Percentiles rank a stretch among this genome's conserved stretches.
These are phyloP conservation scores for Pestalotiopsis sp. DNA, from an alignment of 2,329 filamentous ascomycete species.

Conservation along the genomic window DNA sequence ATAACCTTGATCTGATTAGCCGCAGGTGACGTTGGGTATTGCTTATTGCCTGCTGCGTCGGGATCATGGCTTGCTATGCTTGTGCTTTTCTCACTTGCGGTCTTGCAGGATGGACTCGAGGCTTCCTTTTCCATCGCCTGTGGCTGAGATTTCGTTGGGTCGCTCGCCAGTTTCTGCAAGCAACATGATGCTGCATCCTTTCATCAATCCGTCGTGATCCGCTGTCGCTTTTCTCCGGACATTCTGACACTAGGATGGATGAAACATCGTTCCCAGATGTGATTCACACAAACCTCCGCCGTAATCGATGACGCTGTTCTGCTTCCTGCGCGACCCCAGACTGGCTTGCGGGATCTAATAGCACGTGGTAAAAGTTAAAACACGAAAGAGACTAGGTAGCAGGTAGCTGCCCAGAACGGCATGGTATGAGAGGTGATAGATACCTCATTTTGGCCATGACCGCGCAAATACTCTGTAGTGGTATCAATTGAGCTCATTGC, in stretches of 20 bases:
- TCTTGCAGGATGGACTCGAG: not conserved
- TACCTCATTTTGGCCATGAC: not conserved
- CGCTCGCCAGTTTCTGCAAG: not conserved
- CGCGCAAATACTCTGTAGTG: not conserved
- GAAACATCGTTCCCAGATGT: not conserved
- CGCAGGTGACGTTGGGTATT: not conserved
- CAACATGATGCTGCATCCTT: too few species aligned
- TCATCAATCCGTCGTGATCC: too few species aligned
- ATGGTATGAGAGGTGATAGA: not conserved
- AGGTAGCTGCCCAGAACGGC: not conserved
- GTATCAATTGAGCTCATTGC: not conserved
- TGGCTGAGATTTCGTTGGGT: not conserved
- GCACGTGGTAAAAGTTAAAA: constrained; percentile 7
- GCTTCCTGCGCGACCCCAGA: not conserved
- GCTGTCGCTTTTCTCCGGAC: not conserved
- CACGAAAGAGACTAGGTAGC: not conserved
- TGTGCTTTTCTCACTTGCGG: not conserved
- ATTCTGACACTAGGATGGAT: not conserved
- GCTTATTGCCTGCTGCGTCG: not conserved
- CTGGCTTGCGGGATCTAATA: constrained; percentile 3
- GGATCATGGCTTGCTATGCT: not conserved
- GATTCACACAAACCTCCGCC: not conserved
- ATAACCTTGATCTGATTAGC: not conserved
- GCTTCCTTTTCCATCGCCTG: not conserved
- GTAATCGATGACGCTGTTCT: constrained; percentile 1